Evolutionary conservation across 2,329 filamentous ascomycete species (phyloP).

Genomic region (Colletotrichum filicis): DNA sequence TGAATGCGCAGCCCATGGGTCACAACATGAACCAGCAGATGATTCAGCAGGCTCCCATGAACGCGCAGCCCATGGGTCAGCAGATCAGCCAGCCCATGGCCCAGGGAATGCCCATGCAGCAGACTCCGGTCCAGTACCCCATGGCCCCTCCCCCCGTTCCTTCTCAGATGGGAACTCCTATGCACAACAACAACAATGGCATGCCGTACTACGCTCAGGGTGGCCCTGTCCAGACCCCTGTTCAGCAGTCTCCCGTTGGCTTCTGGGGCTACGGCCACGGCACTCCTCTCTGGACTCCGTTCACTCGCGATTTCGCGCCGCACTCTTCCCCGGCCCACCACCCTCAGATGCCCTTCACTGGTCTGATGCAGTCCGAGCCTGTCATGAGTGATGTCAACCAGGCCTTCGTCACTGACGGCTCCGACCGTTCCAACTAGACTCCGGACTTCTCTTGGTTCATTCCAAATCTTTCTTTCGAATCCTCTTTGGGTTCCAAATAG

Average conservation of each 20-base stretch:
- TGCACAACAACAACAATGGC: conserved; percentile 14
- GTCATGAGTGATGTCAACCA: conserved; percentile 10
- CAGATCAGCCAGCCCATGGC: neutral
- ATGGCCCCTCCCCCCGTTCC: conserved; percentile 22
- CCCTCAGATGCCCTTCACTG: neutral
- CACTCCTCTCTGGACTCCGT: conserved; percentile 33
- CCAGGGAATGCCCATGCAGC: conserved; percentile 20
- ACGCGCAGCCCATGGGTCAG: neutral
- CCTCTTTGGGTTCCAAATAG: neutral
- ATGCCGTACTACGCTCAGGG: conserved; percentile 16
- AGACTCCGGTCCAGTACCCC: conserved; percentile 17
- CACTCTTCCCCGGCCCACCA: conserved; percentile 19
- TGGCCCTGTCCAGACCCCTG: conserved; percentile 21
- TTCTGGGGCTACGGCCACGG: conserved; percentile 33
- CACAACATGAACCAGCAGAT: neutral
- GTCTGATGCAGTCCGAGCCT: conserved; percentile 30
- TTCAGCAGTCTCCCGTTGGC: conserved; percentile 25
- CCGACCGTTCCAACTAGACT: neutral
- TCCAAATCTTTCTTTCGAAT: neutral
- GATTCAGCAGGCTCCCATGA: conserved; percentile 1
- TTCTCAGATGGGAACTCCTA: conserved; percentile 23
- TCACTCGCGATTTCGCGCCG: conserved; percentile 18
- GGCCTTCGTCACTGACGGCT: neutral
- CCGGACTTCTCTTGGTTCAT: neutral
- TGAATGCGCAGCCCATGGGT: too few species aligned